These are phyloP conservation scores for Saccharomyces hybrid DNA, from an alignment of 1,139 yeast genomes.

Conservation along the genomic window DNA sequence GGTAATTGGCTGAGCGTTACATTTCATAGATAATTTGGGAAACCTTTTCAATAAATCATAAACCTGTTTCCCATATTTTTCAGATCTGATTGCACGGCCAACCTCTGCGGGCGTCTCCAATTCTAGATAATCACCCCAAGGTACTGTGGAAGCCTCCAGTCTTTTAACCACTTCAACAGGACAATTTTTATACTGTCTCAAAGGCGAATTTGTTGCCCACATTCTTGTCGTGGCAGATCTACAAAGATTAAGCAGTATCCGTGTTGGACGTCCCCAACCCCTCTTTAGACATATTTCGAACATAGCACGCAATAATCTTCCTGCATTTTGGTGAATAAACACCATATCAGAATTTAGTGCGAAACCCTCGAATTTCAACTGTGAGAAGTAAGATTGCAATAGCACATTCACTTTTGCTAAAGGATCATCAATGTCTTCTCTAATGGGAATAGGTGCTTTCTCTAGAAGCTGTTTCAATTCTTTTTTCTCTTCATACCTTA, in stretches of 20 bases:
- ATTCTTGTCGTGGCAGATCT: constrained; percentile 74
- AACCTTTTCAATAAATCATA: constrained; percentile 60
- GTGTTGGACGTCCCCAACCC: constrained; percentile 65
- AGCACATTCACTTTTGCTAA: constrained; percentile 73
- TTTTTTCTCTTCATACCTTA: constrained; percentile 78
- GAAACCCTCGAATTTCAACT: constrained; percentile 72
- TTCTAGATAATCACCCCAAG: constrained; percentile 71
- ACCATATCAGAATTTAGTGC: constrained; percentile 93
- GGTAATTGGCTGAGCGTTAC: constrained; percentile 71
- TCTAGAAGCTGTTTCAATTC: constrained; percentile 67
- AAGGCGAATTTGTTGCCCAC: constrained; percentile 83
- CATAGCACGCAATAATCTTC: constrained; percentile 78
- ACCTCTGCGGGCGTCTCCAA: constrained; percentile 57
- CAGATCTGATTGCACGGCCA: constrained; percentile 74
- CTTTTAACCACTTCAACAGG: constrained; percentile 65
- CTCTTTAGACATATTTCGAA: constrained; percentile 67
- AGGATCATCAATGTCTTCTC: constrained; percentile 64
- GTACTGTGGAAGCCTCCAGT: constrained; percentile 74
- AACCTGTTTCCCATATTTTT: constrained; percentile 55
- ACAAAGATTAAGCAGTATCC: constrained; percentile 53
- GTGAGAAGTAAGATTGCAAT: constrained; percentile 78
- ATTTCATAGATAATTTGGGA: constrained; percentile 55
- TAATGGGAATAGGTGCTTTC: constrained; percentile 79
- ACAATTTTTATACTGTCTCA: constrained; percentile 68
- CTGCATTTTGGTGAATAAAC: constrained; percentile 89